These are phyloP conservation scores for Helicocarpus griseus DNA, from an alignment of 2,329 filamentous ascomycete genomes.

Conservation along the genomic window DNA sequence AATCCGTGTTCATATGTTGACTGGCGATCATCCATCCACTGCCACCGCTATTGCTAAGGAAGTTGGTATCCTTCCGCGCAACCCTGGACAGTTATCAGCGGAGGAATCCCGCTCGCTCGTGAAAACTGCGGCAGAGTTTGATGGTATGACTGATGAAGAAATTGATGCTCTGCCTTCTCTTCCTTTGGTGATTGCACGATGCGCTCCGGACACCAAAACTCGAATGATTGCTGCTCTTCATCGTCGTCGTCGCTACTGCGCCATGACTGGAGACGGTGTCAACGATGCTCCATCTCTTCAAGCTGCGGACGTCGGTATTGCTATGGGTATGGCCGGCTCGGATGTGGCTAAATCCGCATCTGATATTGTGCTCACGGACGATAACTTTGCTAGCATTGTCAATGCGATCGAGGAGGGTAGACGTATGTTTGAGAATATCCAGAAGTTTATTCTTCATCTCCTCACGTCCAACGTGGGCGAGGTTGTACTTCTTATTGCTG, in stretches of 20 bases:
- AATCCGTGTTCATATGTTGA: slow-evolving; percentile 49
- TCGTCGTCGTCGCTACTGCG: slow-evolving; percentile 63
- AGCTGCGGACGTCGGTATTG: slow-evolving; percentile 74
- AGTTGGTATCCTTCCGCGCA: slow-evolving; percentile 45
- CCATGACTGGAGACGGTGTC: slow-evolving; percentile 83
- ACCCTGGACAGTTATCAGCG: slow-evolving; percentile 34
- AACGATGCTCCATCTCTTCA: slow-evolving; percentile 79
- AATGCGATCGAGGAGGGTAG: slow-evolving; percentile 74
- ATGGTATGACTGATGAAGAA: slow-evolving; percentile 42
- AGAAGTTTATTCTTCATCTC: slow-evolving; percentile 57
- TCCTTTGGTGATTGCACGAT: slow-evolving; percentile 73
- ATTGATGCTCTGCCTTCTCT: slow-evolving; percentile 61
- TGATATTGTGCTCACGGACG: slow-evolving; percentile 54
- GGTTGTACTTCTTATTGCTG: slow-evolving; percentile 48
- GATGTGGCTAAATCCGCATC: slow-evolving; percentile 78
- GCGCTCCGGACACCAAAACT: slow-evolving; percentile 76
- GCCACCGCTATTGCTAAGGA: slow-evolving; percentile 48
- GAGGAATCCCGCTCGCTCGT: slow-evolving; percentile 41
- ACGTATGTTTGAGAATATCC: slow-evolving; percentile 80
- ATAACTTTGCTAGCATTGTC: slow-evolving; percentile 81
- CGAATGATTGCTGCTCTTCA: slow-evolving; percentile 85
- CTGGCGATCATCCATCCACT: slow-evolving; percentile 48
- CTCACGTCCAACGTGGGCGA: slow-evolving; percentile 49
- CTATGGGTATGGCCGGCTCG: slow-evolving; percentile 75
- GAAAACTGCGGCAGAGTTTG: slow-evolving; percentile 48